A percentile compares a stretch with the other conserved stretches of the same genome.
Conservation (phyloP, 2,329 filamentous ascomycete species). For the Cladosporium sp. region DNA sequence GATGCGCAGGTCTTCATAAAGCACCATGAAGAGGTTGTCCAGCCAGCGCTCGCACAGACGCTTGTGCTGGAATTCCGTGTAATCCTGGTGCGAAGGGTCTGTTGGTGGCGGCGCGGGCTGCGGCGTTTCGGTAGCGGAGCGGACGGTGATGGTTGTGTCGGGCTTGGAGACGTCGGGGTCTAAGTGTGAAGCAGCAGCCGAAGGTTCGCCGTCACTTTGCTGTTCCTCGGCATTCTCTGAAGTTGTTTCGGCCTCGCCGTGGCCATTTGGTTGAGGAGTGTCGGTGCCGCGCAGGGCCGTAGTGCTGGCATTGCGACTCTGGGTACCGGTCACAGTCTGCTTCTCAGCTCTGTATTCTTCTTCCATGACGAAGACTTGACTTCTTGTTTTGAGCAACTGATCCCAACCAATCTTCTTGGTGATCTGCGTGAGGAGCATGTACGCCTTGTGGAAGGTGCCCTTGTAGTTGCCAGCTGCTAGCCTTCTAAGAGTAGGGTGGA, state of each 20-base stretch:
- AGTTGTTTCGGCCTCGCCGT: conserved; percentile 34
- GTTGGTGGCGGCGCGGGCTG: conserved; percentile 30
- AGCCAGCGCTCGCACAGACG: conserved; percentile 96
- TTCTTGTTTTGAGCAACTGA: conserved; percentile 87
- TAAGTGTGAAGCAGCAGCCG: conserved; percentile 27
- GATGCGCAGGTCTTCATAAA: conserved; percentile 95
- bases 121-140: conserved; percentile 28
- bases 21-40: conserved; percentile 97
- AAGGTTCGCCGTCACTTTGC: conserved; percentile 20
- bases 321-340: conserved; percentile 48
- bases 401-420: conserved; percentile 98
- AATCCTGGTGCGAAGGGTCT: conserved; percentile 64
- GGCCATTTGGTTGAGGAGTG: conserved; percentile 43
- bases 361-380: conserved; percentile 99
- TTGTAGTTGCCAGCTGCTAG: conserved; percentile 86
- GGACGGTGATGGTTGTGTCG: conserved; percentile 29
- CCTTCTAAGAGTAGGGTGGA: conserved; percentile 81
- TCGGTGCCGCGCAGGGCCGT: conserved; percentile 72
- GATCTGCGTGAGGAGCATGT: conserved; percentile 90
- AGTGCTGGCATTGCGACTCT: conserved; percentile 71
- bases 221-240: conserved; percentile 18
- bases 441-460: conserved; percentile 93
- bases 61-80: conserved; percentile 95
- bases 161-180: conserved; percentile 34
- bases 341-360: conserved; percentile 94